These are phyloP conservation scores for Debaryomyces coudertii DNA, from an alignment of 1,139 yeast species.

Conservation along the genomic window DNA sequence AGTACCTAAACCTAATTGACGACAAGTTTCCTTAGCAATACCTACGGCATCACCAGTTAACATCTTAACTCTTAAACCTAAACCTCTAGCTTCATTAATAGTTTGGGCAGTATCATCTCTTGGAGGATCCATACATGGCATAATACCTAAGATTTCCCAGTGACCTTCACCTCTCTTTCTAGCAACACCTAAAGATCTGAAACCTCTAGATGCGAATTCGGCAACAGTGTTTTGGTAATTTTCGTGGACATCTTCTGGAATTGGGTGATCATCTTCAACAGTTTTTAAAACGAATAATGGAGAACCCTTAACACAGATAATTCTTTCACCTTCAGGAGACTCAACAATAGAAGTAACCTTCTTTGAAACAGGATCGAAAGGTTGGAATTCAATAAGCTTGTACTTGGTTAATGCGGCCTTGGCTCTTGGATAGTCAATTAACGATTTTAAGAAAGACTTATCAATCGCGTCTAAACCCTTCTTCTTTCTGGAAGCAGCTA, in stretches of 20 bases:
- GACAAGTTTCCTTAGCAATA: constrained; percentile 97
- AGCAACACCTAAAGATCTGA: constrained; percentile 98
- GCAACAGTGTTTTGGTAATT: constrained; percentile 96
- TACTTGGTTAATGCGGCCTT: constrained; percentile 93
- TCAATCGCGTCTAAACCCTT: constrained; percentile 98
- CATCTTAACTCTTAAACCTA: constrained; percentile 97
- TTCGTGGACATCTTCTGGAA: constrained; percentile 93
- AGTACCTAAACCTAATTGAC: constrained; percentile 96
- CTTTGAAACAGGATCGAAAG: constrained; percentile 97
- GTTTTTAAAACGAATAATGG: constrained; percentile 94
- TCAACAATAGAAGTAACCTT: constrained; percentile 94
- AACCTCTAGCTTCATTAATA: constrained; percentile 87
- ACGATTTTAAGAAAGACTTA: constrained; percentile 94
- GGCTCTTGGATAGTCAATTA: constrained; percentile 86
- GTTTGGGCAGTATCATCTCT: constrained; percentile 98
- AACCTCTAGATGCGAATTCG: constrained; percentile 97
- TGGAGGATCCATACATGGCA: constrained; percentile 99
- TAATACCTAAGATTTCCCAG: constrained; percentile 97
- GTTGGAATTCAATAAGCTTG: constrained; percentile 95
- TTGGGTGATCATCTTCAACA: constrained; percentile 95
- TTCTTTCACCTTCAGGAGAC: constrained; percentile 95
- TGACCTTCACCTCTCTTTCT: constrained; percentile 99
- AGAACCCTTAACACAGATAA: constrained; percentile 97
- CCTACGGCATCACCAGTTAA: constrained; percentile 99
- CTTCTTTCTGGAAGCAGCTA: constrained; percentile 98